Conservation (phyloP, 139 green algal species). For the Parachlorella kessleri region DNA sequence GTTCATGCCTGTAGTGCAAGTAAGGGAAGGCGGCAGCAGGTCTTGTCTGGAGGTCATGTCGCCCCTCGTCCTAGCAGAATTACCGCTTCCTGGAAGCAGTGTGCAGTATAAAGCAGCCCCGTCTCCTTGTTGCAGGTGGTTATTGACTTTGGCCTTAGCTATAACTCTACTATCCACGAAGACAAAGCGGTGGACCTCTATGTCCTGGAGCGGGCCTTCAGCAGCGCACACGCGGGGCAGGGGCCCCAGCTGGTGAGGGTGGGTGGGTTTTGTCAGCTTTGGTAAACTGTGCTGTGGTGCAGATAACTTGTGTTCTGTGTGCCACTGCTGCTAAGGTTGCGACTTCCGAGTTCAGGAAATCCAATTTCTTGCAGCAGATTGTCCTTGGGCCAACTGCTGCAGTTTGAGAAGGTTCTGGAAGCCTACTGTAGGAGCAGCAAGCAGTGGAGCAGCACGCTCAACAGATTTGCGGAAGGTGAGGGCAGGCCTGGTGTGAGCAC, state of each 20-base stretch:
- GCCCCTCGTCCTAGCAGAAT: not conserved
- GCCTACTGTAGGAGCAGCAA: constrained; percentile 70
- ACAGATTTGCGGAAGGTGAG: constrained; percentile 77
- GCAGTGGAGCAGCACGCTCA: constrained; percentile 76
- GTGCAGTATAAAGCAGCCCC: not conserved
- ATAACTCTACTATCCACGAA: constrained; percentile 71
- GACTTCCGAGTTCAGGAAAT: not conserved
- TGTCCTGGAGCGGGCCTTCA: constrained; percentile 87
- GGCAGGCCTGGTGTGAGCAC: no score
- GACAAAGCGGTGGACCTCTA: constrained; percentile 87
- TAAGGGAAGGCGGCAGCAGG: no score
- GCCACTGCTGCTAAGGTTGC: not conserved
- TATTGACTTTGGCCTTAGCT: constrained; percentile 90
- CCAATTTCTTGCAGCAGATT: not conserved
- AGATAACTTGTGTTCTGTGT: not conserved
- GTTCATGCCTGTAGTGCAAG: not conserved
- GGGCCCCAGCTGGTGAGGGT: constrained; percentile 33
- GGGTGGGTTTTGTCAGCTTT: no score
- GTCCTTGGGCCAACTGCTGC: constrained; percentile 14
- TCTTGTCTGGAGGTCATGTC: no score
- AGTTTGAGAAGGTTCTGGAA: constrained; percentile 72
- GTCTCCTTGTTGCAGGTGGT: constrained; percentile 60
- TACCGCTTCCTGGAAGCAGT: not conserved
- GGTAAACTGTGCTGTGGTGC: no score
- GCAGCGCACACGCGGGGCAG: constrained; percentile 59